A percentile compares a stretch with the other conserved stretches of the same genome.
These are phyloP conservation scores for Penicillium crustosum DNA, from an alignment of 2,329 filamentous ascomycete species.

Conservation along the genomic window DNA sequence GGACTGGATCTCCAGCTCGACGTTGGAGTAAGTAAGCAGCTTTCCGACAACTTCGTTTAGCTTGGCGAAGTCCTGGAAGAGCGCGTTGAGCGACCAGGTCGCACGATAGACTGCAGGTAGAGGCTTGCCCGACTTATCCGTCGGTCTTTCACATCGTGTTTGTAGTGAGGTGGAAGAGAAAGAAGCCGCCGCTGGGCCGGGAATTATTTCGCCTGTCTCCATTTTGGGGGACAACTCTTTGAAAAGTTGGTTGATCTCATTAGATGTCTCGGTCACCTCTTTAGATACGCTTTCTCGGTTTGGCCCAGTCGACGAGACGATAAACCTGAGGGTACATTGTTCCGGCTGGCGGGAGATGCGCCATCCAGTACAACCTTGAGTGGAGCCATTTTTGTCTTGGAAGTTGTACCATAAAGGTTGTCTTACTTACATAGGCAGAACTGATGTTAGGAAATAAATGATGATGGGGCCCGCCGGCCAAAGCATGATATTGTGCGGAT, in stretches of 20 bases:
- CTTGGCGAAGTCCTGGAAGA: not conserved
- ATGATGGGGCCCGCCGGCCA: too few species aligned
- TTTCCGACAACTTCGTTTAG: too few species aligned
- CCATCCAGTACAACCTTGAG: conserved; percentile 17
- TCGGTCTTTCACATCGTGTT: too few species aligned
- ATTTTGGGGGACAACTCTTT: conserved; percentile 14
- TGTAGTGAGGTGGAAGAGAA: conserved; percentile 9
- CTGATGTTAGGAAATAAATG: too few species aligned
- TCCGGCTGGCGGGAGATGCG: conserved; percentile 15
- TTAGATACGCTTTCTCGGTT: conserved; percentile 11
- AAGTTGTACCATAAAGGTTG: too few species aligned
- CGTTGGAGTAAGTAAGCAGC: too few species aligned
- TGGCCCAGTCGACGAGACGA: conserved; percentile 9
- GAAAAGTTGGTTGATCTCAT: conserved; percentile 14
- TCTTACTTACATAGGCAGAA: not conserved
- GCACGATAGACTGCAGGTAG: too few species aligned
- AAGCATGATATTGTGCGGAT: too few species aligned
- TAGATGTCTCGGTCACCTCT: conserved; percentile 11
- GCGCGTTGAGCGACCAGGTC: too few species aligned
- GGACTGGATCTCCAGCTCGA: too few species aligned
- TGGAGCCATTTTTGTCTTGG: conserved; percentile 15
- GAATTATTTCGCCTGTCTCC: conserved; percentile 3
- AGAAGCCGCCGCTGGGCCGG: conserved; percentile 21
- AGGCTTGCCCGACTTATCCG: too few species aligned
- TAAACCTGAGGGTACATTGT: conserved; percentile 12